Conservation (phyloP, 2,329 filamentous ascomycete species). For the Aspergillus sp. region DNA sequence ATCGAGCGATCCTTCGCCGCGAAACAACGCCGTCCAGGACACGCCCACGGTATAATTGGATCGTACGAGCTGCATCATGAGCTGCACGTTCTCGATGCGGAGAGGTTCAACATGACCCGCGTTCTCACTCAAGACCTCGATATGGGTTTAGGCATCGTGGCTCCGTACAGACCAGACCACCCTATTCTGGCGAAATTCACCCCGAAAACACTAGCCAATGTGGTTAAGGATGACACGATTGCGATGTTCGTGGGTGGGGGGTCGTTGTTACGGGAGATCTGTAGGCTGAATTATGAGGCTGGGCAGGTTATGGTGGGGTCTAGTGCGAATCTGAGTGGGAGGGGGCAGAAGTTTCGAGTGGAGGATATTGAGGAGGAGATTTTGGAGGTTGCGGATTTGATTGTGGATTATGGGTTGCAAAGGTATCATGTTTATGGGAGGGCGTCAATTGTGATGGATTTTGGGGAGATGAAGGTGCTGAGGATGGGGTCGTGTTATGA, state of each 20-base stretch:
- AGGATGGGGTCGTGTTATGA: constrained; percentile 7
- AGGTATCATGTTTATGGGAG: constrained; percentile 1
- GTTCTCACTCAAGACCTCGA: background rate
- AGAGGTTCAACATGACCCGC: background rate
- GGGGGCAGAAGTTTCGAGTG: constrained; percentile 19
- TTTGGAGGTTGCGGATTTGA: constrained; percentile 1
- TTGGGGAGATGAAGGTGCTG: background rate
- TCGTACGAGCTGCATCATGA: constrained; percentile 20
- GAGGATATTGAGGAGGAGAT: constrained; percentile 22
- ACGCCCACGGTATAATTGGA: constrained; percentile 26
- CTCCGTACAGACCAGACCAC: constrained; percentile 4
- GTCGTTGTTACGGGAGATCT: constrained; percentile 10
- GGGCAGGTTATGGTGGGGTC: constrained; percentile 19
- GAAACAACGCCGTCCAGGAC: constrained; percentile 24
- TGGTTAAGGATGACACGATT: background rate
- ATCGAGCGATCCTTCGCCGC: constrained; percentile 25
- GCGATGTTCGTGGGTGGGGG: constrained; percentile 1
- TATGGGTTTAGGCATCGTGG: constrained; percentile 6
- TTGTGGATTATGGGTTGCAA: constrained; percentile 9
- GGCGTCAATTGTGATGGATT: constrained; percentile 5
- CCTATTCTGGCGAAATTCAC: background rate
- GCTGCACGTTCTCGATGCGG: constrained; percentile 20
- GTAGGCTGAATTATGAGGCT: constrained; percentile 4
- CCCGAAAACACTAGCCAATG: background rate
- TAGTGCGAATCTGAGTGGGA: constrained; percentile 21